Percentiles rank a stretch among this genome's conserved stretches.
Conservation (phyloP, 352 stramenopile genomes). For the Hyaloperonospora brassicae region DNA sequence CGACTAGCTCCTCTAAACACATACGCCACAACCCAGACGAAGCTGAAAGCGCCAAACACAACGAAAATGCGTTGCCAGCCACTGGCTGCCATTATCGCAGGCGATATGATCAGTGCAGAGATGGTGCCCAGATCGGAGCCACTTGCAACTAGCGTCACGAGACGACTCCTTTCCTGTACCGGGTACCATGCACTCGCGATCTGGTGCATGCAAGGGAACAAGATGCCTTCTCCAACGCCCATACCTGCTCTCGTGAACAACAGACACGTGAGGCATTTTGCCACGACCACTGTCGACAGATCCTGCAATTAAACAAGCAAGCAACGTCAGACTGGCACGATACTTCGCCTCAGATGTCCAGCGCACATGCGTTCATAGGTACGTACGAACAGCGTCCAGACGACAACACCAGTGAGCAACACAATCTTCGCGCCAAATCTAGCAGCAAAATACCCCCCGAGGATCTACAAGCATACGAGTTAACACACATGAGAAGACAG, state of each 20-base stretch:
- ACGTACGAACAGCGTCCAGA: slow-evolving; percentile 78
- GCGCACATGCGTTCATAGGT: not conserved
- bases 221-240: slow-evolving; percentile 78
- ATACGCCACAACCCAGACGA: slow-evolving; percentile 67
- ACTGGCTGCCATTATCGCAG: slow-evolving; percentile 48
- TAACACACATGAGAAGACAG: not conserved
- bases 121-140: slow-evolving; percentile 80
- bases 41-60: slow-evolving; percentile 65
- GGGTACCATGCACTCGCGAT: slow-evolving; percentile 80
- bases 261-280: slow-evolving; percentile 53
- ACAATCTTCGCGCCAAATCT: slow-evolving; percentile 68
- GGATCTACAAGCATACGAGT: slow-evolving; percentile 37
- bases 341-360: not conserved
- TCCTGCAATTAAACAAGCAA: slow-evolving; percentile 29
- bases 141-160: slow-evolving; percentile 69
- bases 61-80: slow-evolving; percentile 75
- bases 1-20: slow-evolving; percentile 48
- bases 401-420: slow-evolving; percentile 60
- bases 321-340: not conserved
- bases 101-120: slow-evolving; percentile 65
- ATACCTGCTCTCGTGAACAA: slow-evolving; percentile 73
- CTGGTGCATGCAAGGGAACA: slow-evolving; percentile 86
- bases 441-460: slow-evolving; percentile 63
- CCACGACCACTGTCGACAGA: slow-evolving; percentile 60
- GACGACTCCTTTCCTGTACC: slow-evolving; percentile 66